Evolutionary conservation across 2,329 filamentous ascomycete species (phyloP).

Genomic region (Aspergillus pseudoterreus): DNA sequence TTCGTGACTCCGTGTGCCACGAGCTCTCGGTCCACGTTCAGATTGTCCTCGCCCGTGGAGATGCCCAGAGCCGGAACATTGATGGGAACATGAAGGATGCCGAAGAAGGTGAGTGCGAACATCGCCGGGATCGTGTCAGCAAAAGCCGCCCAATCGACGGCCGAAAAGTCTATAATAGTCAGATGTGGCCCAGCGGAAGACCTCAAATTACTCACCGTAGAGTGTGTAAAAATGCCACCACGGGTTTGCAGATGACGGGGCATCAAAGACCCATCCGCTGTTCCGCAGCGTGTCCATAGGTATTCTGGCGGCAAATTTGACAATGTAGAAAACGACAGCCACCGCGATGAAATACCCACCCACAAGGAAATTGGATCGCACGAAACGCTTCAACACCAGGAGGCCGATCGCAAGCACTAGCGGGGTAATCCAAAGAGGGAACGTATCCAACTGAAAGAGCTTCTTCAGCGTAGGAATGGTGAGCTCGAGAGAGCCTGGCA

Average conservation of each 20-base stretch:
- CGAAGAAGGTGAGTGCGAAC: constrained; percentile 96
- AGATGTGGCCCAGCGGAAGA: neutral
- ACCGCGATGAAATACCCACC: constrained; percentile 84
- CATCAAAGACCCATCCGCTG: constrained; percentile 86
- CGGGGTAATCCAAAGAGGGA: constrained; percentile 80
- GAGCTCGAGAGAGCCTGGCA: constrained; percentile 82
- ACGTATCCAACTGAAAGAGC: constrained; percentile 68
- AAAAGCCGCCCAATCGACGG: constrained; percentile 80
- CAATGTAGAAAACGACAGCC: constrained; percentile 54
- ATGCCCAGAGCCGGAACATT: constrained; percentile 93
- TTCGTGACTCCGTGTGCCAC: constrained; percentile 93
- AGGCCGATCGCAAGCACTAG: constrained; percentile 71
- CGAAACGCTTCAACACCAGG: constrained; percentile 70
- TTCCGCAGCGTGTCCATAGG: constrained; percentile 64
- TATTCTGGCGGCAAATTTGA: constrained; percentile 54
- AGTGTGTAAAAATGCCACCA: constrained; percentile 98
- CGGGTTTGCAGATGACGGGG: constrained; percentile 76
- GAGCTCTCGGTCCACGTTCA: constrained; percentile 85
- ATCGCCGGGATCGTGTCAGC: constrained; percentile 86
- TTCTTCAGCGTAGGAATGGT: constrained; percentile 70
- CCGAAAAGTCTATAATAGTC: constrained; percentile 62
- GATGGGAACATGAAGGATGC: constrained; percentile 93
- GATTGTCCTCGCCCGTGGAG: constrained; percentile 85
- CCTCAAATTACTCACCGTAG: constrained; percentile 65
- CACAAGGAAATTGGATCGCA: constrained; percentile 79